phyloP scores from a whole-genome alignment of 2,329 filamentous ascomycete genomes.

The Dryadomyces quercivorus region DNA sequence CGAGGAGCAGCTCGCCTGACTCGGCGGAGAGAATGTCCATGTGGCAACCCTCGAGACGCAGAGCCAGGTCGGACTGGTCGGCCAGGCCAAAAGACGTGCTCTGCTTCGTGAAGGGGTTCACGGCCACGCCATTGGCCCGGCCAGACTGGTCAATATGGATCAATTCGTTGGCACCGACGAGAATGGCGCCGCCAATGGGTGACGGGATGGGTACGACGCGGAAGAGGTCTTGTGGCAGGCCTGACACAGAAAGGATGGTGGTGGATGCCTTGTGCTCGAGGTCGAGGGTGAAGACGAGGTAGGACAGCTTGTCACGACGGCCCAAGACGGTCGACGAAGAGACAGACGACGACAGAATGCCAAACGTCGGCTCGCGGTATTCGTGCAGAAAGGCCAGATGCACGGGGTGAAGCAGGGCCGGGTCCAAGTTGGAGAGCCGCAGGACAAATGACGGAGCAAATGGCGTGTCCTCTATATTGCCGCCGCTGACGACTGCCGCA shows the following conservation, averaged over 20 bases:
- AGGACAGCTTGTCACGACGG: constrained; percentile 74
- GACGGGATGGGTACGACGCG: constrained; percentile 70
- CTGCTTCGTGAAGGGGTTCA: constrained; percentile 80
- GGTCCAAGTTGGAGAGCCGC: constrained; percentile 77
- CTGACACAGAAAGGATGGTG: constrained; percentile 74
- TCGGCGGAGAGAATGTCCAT: constrained; percentile 67
- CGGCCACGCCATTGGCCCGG: constrained; percentile 81
- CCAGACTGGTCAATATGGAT: constrained; percentile 95
- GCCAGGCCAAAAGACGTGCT: constrained; percentile 72
- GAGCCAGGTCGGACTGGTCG: constrained; percentile 70
- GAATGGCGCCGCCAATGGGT: constrained; percentile 77
- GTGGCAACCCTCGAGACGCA: constrained; percentile 71
- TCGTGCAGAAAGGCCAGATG: constrained; percentile 91
- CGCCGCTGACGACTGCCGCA: constrained; percentile 26
- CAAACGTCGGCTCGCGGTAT: constrained; percentile 95
- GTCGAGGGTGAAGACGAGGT: constrained; percentile 91
- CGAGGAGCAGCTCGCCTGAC: constrained; percentile 72
- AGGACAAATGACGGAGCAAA: constrained; percentile 91
- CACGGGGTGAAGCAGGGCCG: constrained; percentile 74
- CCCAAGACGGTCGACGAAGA: constrained; percentile 67
- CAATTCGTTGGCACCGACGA: constrained; percentile 80
- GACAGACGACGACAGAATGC: constrained; percentile 71
- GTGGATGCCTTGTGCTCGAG: constrained; percentile 89
- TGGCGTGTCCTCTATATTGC: constrained; percentile 49
- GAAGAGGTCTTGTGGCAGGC: constrained; percentile 78